A percentile compares a stretch with the other conserved stretches of the same genome.
Conservation (phyloP, 192 early-diverging fungal species). For the Gonapodya prolifera region DNA sequence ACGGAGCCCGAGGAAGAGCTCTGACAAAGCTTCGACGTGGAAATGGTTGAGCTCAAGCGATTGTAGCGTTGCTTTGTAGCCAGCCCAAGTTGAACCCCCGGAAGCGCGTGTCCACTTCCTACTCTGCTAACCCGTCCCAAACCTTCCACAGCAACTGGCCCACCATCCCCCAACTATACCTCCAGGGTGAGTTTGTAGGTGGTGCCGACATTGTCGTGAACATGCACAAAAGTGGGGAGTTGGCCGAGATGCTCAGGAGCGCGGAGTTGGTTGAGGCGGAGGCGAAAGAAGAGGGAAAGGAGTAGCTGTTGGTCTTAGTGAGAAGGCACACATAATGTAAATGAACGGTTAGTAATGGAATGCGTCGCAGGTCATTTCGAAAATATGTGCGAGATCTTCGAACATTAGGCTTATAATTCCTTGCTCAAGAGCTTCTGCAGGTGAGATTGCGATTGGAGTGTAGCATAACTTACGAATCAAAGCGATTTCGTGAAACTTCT, state of each 20-base stretch:
- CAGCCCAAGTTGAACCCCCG: slow-evolving; percentile 7
- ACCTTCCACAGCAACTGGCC: slow-evolving; percentile 54
- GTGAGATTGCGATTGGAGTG: too few relatives aligned
- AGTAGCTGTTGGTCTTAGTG: too few relatives aligned
- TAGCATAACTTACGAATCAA: too few relatives aligned
- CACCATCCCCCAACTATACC: slow-evolving; percentile 90
- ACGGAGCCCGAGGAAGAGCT: too few relatives aligned
- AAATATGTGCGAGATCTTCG: too few relatives aligned
- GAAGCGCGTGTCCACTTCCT: slow-evolving; percentile 24
- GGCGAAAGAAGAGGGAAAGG: background rate
- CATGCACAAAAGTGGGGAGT: slow-evolving; percentile 81
- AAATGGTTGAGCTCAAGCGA: background rate
- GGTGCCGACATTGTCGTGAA: slow-evolving; percentile 85
- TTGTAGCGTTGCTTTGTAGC: background rate
- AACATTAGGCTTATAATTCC: too few relatives aligned
- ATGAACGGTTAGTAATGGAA: too few relatives aligned
- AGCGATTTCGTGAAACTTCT: too few relatives aligned
- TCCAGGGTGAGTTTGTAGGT: slow-evolving; percentile 92
- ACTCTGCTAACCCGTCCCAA: too few relatives aligned
- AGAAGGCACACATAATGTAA: too few relatives aligned
- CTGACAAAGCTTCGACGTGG: background rate
- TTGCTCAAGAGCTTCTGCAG: too few relatives aligned
- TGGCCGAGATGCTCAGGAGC: slow-evolving; percentile 51
- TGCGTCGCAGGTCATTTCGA: too few relatives aligned
- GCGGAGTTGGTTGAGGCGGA: background rate